phyloP scores from a whole-genome alignment of 345 rosid genomes.

The Moricandia moricandioides region DNA sequence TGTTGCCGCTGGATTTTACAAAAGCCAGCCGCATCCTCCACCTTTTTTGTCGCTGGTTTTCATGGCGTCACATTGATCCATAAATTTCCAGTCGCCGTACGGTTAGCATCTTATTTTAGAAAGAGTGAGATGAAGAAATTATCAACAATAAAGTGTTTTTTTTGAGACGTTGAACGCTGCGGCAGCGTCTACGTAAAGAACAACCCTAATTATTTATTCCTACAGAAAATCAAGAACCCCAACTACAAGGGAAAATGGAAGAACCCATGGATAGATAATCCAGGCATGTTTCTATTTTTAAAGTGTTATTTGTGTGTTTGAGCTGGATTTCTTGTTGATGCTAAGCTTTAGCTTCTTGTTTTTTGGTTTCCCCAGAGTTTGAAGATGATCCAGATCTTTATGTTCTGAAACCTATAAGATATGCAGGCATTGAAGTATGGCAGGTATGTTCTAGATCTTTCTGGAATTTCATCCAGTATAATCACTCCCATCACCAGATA shows the following conservation, averaged over 20 bases:
- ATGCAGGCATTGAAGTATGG: slow-evolving; percentile 95
- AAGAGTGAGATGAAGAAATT: background rate
- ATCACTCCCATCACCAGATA: background rate
- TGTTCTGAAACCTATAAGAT: slow-evolving; percentile 79
- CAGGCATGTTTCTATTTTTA: slow-evolving; percentile 64
- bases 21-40: background rate
- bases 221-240: slow-evolving; percentile 89
- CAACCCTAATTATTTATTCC: background rate
- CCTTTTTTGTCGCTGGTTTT: background rate
- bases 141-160: background rate
- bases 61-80: background rate
- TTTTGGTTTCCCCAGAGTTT: slow-evolving; percentile 56
- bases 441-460: slow-evolving; percentile 57
- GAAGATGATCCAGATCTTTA: slow-evolving; percentile 98
- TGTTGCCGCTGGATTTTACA: background rate
- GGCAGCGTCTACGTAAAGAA: background rate
- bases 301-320: slow-evolving; percentile 3
- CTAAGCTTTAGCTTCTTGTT: slow-evolving; percentile 20
- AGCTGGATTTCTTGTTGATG: background rate
- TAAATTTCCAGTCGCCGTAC: background rate
- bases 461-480: background rate
- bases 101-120: background rate
- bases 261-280: slow-evolving; percentile 87
- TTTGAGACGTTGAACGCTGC: background rate
- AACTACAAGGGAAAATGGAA: slow-evolving; percentile 94